phyloP scores from a whole-genome alignment of 805 yeast genomes.

The Nakazawaea ishiwadae region DNA sequence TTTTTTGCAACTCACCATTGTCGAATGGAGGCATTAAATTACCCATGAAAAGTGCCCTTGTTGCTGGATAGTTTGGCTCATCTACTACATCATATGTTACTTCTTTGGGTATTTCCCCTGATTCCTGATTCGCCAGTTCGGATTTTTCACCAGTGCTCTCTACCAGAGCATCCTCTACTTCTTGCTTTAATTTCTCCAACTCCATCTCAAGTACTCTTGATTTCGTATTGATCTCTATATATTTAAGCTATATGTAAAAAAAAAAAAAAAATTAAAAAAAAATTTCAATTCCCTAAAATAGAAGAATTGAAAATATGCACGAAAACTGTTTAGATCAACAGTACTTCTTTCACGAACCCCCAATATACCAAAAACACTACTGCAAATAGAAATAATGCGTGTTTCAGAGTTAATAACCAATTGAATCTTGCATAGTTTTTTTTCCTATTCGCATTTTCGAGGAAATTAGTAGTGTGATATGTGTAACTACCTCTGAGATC shows the following conservation, averaged over 20 bases:
- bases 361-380: slow-evolving; percentile 6
- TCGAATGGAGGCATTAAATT: slow-evolving; percentile 35
- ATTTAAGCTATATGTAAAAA: no score
- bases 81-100: slow-evolving; percentile 28
- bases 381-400: neutral
- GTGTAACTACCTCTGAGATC: slow-evolving; percentile 11
- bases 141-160: no score
- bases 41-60: slow-evolving; percentile 41
- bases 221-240: no score
- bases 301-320: no score
- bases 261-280: neutral
- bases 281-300: neutral
- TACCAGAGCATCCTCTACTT: no score
- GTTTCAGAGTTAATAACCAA: neutral
- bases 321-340: slow-evolving; percentile 7
- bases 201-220: no score
- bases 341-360: slow-evolving; percentile 17
- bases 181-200: no score
- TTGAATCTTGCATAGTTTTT: slow-evolving; percentile 4
- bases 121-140: neutral
- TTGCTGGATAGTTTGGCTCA: slow-evolving; percentile 29
- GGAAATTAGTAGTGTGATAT: slow-evolving; percentile 5
- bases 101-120: slow-evolving; percentile 17
- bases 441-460: slow-evolving; percentile 1
- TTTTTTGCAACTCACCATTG: slow-evolving; percentile 32